Evolutionary conservation across 176 grass and related monocot species (phyloP), one percentile per base, ranked within the genome.

Genomic region (Saccharum spontaneum): DNA sequence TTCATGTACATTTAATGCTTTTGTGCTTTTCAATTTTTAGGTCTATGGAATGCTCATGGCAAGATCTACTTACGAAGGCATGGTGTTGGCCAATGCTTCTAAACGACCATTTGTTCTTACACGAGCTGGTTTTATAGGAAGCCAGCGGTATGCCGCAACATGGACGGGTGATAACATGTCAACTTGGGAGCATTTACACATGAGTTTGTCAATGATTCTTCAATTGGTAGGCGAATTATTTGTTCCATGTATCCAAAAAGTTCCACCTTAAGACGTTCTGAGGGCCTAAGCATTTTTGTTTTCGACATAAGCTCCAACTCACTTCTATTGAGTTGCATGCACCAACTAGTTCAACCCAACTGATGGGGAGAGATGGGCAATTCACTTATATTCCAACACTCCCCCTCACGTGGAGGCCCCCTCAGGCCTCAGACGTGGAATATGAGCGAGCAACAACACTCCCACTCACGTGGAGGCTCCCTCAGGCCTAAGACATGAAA

Each of bases 41-140:
- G 95, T 89, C 59, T 97, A 94, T 79, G 95, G 95, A 79, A 89
- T 97, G 95, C 84, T 97, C 73, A 97, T 94, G 95, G 95, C 92
- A 89, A 90, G 92, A 80, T 94, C 92, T 60, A 97, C 95, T 37
- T 85, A 89, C 45, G 90, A 97, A 79, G 95, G 95, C 79, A 94
- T 97, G 90, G 87, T 69, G 77, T 81, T 92, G 84, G 72, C 78
- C 28, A 87, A 66, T 84, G 37, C 76, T 33, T 82, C 75, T 18
- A 97, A 91, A 78, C 80, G 95, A 4, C 92, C 92, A 45, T 97
- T 97, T 86, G 92, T 97, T 68, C 95, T 97, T 83, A 97, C 95
- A 36, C 85, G 95, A 94, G 92, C 95, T 79, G 95, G 95, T 66
- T 94, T 93, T 88, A 78, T 97, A 77, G 95, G 95, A 78, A 94